Conservation (phyloP, 805 yeast genomes). For the Candida pini region DNA sequence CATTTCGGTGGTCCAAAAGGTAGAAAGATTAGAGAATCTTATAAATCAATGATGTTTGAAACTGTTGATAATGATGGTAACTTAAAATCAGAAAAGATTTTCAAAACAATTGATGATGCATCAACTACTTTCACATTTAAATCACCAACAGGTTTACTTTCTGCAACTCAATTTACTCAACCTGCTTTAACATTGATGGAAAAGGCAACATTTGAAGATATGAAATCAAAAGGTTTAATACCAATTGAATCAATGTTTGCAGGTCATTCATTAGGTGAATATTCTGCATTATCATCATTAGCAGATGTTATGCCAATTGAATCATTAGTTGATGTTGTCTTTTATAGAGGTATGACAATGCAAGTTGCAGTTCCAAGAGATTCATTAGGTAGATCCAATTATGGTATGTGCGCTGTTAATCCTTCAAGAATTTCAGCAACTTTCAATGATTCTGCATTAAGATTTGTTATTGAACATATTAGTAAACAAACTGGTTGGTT, state of each 20-base stretch:
- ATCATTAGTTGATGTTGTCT: slow-evolving; percentile 93
- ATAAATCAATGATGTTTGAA: slow-evolving; percentile 96
- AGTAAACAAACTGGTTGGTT: slow-evolving; percentile 84
- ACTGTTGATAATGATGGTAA: slow-evolving; percentile 81
- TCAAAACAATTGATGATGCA: slow-evolving; percentile 79
- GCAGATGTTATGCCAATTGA: slow-evolving; percentile 99
- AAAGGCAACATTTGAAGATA: slow-evolving; percentile 97
- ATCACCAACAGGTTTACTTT: slow-evolving; percentile 90
- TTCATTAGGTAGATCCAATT: slow-evolving; percentile 89
- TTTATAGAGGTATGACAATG: slow-evolving; percentile 99
- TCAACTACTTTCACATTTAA: slow-evolving; percentile 84
- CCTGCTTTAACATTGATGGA: slow-evolving; percentile 99
- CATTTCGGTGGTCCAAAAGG: slow-evolving; percentile 99
- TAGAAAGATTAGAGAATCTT: slow-evolving; percentile 88
- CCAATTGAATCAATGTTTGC: slow-evolving; percentile 94
- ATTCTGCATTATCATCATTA: slow-evolving; percentile 93
- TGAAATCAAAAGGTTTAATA: slow-evolving; percentile 91
- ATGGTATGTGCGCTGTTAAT: slow-evolving; percentile 98
- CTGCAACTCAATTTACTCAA: slow-evolving; percentile 98
- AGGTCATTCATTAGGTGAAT: slow-evolving; percentile 99
- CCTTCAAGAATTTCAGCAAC: slow-evolving; percentile 89
- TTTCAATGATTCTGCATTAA: slow-evolving; percentile 87
- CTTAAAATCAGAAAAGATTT: slow-evolving; percentile 86
- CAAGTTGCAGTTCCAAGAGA: slow-evolving; percentile 99
- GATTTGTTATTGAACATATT: slow-evolving; percentile 90